phyloP scores from a whole-genome alignment of 192 early-diverging fungal species.

The Coemansia sp. region DNA sequence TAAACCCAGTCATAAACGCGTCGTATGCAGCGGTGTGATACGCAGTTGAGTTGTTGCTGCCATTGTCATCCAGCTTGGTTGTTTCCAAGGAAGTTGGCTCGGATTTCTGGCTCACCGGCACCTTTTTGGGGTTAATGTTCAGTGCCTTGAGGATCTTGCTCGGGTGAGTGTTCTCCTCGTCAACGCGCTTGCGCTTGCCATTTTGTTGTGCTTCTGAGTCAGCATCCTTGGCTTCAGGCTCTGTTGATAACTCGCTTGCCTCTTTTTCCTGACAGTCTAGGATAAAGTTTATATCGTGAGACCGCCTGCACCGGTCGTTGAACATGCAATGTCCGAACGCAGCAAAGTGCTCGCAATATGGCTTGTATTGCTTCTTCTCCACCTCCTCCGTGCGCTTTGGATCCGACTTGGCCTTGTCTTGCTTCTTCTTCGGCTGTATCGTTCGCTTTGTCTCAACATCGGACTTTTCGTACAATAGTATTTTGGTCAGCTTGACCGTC shows the following conservation, averaged over 20 bases:
- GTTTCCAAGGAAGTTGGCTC: not conserved
- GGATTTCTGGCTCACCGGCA: not conserved
- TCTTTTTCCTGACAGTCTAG: slow-evolving; percentile 64
- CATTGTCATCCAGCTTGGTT: not conserved
- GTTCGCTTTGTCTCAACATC: not conserved
- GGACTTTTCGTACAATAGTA: not conserved
- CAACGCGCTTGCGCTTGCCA: slow-evolving; percentile 19
- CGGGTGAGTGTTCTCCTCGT: slow-evolving; percentile 6
- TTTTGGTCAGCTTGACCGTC: slow-evolving; percentile 25
- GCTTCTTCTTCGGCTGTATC: not conserved
- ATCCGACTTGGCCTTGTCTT: not conserved
- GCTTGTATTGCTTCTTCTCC: slow-evolving; percentile 1
- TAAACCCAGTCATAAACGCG: slow-evolving; percentile 94
- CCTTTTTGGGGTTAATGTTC: not conserved
- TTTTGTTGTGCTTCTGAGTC: not conserved
- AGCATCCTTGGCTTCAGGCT: not conserved
- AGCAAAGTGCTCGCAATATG: slow-evolving; percentile 82
- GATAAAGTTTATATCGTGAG: slow-evolving; percentile 88
- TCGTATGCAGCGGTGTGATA: slow-evolving; percentile 94
- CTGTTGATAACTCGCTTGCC: not conserved
- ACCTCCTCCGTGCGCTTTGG: not conserved
- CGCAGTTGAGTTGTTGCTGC: not conserved
- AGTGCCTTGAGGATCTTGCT: slow-evolving; percentile 17
- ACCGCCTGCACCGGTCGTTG: slow-evolving; percentile 64
- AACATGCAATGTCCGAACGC: slow-evolving; percentile 77